Conservation (phyloP, 202 grass and related monocot species). For the Digitaria exilis region DNA sequence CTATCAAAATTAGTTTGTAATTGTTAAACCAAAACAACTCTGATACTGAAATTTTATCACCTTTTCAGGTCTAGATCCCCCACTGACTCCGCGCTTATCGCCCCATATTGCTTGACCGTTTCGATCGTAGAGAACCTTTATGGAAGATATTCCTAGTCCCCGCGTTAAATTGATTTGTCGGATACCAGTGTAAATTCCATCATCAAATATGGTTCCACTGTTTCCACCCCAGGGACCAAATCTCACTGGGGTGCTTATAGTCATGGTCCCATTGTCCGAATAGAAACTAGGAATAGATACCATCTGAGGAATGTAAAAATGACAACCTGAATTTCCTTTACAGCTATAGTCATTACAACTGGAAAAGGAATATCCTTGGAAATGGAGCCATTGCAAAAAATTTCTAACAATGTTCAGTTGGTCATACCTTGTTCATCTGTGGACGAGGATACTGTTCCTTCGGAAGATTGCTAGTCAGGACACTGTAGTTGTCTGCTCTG, state of each 20-base stretch:
- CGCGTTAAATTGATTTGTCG: conserved; percentile 74
- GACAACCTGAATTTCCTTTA: not conserved
- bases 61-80: conserved; percentile 67
- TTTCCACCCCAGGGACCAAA: conserved; percentile 98
- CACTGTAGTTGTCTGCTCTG: conserved; percentile 40
- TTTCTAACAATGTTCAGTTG: not conserved
- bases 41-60: conserved; percentile 37
- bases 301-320: conserved; percentile 56
- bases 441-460: conserved; percentile 40
- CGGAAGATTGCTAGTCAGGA: conserved; percentile 35
- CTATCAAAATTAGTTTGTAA: not conserved
- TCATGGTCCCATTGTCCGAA: conserved; percentile 55
- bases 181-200: conserved; percentile 86
- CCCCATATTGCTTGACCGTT: conserved; percentile 92
- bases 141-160: conserved; percentile 62
- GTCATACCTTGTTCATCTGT: conserved; percentile 47
- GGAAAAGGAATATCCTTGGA: not conserved
- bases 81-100: conserved; percentile 72
- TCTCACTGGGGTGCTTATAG: conserved; percentile 54
- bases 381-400: not conserved
- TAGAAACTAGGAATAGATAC: conserved; percentile 66
- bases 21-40: not conserved
- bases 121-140: conserved; percentile 87
- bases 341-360: not conserved
- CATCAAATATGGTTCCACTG: conserved; percentile 94